These are phyloP conservation scores for Acacia melanoxylon DNA, from an alignment of 306 rosid genomes.

Conservation along the genomic window DNA sequence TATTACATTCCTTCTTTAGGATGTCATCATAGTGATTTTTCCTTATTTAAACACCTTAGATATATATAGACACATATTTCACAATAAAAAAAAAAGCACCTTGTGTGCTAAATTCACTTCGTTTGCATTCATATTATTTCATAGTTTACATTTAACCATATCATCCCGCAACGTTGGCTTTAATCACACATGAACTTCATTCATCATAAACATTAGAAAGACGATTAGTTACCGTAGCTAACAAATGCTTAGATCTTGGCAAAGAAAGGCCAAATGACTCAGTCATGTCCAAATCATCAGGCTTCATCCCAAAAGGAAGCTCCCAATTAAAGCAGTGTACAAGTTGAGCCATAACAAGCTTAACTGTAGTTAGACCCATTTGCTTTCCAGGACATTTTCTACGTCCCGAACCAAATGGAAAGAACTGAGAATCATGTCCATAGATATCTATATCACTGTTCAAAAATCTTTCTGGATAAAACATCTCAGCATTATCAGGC, in stretches of 20 bases:
- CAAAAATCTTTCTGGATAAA: slow-evolving; percentile 38
- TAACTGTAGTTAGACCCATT: slow-evolving; percentile 20
- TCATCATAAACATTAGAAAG: not conserved
- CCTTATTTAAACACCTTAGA: too few relatives aligned
- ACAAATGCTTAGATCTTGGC: slow-evolving; percentile 24
- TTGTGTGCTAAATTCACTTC: too few relatives aligned
- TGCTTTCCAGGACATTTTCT: slow-evolving; percentile 42
- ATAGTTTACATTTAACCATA: not conserved
- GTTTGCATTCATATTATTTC: too few relatives aligned
- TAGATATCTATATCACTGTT: not conserved
- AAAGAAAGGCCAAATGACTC: slow-evolving; percentile 26
- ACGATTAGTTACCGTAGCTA: slow-evolving; percentile 23
- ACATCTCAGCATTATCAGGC: slow-evolving; percentile 33
- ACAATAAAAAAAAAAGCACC: too few relatives aligned
- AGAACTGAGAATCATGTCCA: slow-evolving; percentile 22
- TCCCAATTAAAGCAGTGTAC: slow-evolving; percentile 48
- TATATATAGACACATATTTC: too few relatives aligned
- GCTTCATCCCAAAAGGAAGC: slow-evolving; percentile 17
- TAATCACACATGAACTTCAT: not conserved
- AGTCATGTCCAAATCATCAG: slow-evolving; percentile 33
- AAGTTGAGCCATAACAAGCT: slow-evolving; percentile 34
- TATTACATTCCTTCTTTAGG: too few relatives aligned
- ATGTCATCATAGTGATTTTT: too few relatives aligned
- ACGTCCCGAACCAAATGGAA: slow-evolving; percentile 43
- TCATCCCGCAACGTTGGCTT: not conserved